phyloP scores from a whole-genome alignment of 345 rosid genomes.

The Citrus medica region DNA sequence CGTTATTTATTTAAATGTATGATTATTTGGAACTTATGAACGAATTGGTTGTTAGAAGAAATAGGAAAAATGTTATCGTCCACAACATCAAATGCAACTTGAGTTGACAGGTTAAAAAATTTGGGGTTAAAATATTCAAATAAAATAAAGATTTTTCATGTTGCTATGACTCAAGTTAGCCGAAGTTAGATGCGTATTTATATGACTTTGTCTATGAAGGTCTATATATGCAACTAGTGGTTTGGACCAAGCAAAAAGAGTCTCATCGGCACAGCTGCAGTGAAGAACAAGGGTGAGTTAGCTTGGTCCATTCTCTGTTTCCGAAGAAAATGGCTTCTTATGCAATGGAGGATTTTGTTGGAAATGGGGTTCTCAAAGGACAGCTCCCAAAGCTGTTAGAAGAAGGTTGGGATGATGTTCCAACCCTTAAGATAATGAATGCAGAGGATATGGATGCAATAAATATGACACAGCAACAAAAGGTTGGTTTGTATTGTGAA shows the following conservation, averaged over 20 bases:
- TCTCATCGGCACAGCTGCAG: background rate
- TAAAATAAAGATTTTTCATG: background rate
- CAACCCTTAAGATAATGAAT: conserved; percentile 64
- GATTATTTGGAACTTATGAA: background rate
- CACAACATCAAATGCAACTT: background rate
- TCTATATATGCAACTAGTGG: conserved; percentile 4
- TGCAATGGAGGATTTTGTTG: conserved; percentile 59
- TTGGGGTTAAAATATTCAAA: background rate
- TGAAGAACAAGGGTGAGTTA: background rate
- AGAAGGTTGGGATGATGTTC: conserved; percentile 79
- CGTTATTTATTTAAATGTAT: too few relatives aligned
- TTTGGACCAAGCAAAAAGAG: background rate
- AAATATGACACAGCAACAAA: conserved; percentile 50
- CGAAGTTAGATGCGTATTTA: background rate
- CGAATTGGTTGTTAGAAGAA: background rate
- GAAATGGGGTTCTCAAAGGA: conserved; percentile 44
- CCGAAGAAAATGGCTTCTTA: conserved; percentile 50
- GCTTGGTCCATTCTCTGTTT: background rate
- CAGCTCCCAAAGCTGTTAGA: conserved; percentile 54
- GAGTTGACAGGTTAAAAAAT: background rate
- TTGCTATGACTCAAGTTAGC: background rate
- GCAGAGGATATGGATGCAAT: conserved; percentile 53
- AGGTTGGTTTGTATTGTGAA: conserved; percentile 27
- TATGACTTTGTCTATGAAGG: background rate
- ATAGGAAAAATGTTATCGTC: background rate